phyloP scores from a whole-genome alignment of 1,139 yeast genomes.

The Blastobotrys buckinghamii region DNA sequence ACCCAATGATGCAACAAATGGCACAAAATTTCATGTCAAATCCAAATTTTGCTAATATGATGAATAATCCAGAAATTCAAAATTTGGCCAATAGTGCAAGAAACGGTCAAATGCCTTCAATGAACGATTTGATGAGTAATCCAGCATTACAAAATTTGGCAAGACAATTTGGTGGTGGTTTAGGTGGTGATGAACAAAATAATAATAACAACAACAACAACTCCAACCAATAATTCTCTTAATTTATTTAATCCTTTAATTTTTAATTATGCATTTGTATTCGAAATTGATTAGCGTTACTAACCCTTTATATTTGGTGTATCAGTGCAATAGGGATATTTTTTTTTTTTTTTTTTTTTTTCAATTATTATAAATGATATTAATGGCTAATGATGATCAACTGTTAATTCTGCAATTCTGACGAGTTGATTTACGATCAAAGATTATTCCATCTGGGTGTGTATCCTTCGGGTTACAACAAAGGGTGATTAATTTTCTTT shows the following conservation, averaged over 20 bases:
- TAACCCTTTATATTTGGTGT: not conserved
- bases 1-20: conserved; percentile 78
- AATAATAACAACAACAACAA: conserved; percentile 1
- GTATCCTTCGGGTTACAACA: conserved; percentile 16
- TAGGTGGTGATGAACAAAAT: not conserved
- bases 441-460: conserved; percentile 1
- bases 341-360: not conserved
- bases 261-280: not conserved
- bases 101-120: conserved; percentile 44
- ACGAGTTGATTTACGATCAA: not conserved
- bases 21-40: conserved; percentile 91
- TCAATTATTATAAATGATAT: too few relatives aligned
- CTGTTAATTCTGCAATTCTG: conserved; percentile 26
- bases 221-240: conserved; percentile 1
- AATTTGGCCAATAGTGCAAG: conserved; percentile 21
- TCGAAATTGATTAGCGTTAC: not conserved
- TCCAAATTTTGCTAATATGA: conserved; percentile 66
- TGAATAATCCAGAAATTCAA: conserved; percentile 59
- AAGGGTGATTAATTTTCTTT: not conserved
- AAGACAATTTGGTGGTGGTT: conserved; percentile 25
- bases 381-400: conserved; percentile 25
- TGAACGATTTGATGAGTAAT: conserved; percentile 70
- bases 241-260: not conserved
- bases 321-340: not conserved
- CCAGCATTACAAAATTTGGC: conserved; percentile 69